Percentiles rank a stretch among this genome's conserved stretches.
These are phyloP conservation scores for Kwoniella sp. DNA, from an alignment of 768 basidiomycete genomes.

Conservation along the genomic window DNA sequence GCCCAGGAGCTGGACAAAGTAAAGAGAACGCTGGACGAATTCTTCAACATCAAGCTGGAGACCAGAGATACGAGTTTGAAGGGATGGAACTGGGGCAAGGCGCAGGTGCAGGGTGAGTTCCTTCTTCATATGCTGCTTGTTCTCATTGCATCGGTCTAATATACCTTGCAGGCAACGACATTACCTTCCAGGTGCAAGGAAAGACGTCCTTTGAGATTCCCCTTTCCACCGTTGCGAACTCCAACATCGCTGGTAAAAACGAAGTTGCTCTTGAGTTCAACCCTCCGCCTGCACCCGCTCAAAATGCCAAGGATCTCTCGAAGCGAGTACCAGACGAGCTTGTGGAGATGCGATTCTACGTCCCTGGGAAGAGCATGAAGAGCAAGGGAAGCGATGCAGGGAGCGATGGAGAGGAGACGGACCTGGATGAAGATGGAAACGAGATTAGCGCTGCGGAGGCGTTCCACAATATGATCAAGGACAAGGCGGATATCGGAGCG, in stretches of 20 bases:
- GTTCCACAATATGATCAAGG: slow-evolving; percentile 94
- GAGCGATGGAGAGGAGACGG: slow-evolving; percentile 66
- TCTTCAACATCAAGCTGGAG: slow-evolving; percentile 83
- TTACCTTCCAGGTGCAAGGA: slow-evolving; percentile 86
- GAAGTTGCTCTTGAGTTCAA: slow-evolving; percentile 98
- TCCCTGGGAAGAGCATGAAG: slow-evolving; percentile 62
- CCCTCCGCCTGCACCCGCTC: slow-evolving; percentile 31
- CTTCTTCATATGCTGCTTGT: too few species aligned
- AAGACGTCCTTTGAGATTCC: slow-evolving; percentile 89
- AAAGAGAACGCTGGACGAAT: slow-evolving; percentile 75
- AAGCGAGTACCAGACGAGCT: slow-evolving; percentile 71
- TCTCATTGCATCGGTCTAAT: too few species aligned
- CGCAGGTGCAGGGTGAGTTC: slow-evolving; percentile 7
- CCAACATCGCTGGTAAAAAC: slow-evolving; percentile 93
- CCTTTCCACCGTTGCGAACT: slow-evolving; percentile 82
- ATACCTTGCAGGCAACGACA: slow-evolving; percentile 88
- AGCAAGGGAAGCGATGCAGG: slow-evolving; percentile 50
- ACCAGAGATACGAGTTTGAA: slow-evolving; percentile 82
- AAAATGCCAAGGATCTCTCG: slow-evolving; percentile 48
- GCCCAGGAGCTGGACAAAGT: slow-evolving; percentile 85
- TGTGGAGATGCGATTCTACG: slow-evolving; percentile 93
- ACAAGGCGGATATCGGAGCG: slow-evolving; percentile 91
- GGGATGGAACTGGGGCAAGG: slow-evolving; percentile 90
- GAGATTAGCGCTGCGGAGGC: slow-evolving; percentile 84
- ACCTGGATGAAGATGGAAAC: slow-evolving; percentile 53